Evolutionary conservation across 225 moss, liverwort and hornwort genomes (phyloP).

Genomic region (Pleurozium schreberi): DNA sequence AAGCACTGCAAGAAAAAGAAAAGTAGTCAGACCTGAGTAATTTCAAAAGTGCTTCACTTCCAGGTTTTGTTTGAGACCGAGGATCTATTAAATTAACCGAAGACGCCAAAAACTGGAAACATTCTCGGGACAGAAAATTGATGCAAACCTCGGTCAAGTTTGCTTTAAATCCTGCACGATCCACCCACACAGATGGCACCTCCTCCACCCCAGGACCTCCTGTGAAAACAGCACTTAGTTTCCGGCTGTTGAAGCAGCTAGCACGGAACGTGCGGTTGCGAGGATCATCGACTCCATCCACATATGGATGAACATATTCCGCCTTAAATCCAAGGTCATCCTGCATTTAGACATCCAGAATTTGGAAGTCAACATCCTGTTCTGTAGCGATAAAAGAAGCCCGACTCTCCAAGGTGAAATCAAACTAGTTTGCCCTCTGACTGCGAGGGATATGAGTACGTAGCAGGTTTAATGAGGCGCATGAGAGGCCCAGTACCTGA

Average conservation of each 20-base stretch:
- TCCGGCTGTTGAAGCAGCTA: slow-evolving; percentile 88
- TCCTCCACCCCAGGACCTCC: slow-evolving; percentile 76
- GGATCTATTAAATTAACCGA: not conserved
- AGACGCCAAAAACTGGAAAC: not conserved
- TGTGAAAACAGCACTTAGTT: slow-evolving; percentile 83
- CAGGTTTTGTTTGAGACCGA: not conserved
- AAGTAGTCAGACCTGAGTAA: not conserved
- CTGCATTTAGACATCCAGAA: slow-evolving; percentile 5
- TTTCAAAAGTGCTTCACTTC: not conserved
- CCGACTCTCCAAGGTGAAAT: not conserved
- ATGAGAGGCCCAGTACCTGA: slow-evolving; percentile 20
- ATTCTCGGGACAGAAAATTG: not conserved
- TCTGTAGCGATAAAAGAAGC: not conserved
- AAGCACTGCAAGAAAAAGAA: slow-evolving; percentile 20
- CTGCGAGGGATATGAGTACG: not conserved
- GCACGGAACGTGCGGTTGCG: slow-evolving; percentile 83
- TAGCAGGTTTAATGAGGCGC: not conserved
- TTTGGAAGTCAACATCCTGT: not conserved
- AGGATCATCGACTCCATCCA: slow-evolving; percentile 76
- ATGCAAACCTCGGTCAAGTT: slow-evolving; percentile 58
- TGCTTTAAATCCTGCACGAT: slow-evolving; percentile 79
- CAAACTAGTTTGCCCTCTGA: not conserved
- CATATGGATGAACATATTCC: slow-evolving; percentile 80
- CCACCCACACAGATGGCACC: slow-evolving; percentile 85
- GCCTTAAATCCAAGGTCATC: slow-evolving; percentile 94